phyloP scores from a whole-genome alignment of 2,329 filamentous ascomycete genomes.

The Ambrosiella cleistominuta region DNA sequence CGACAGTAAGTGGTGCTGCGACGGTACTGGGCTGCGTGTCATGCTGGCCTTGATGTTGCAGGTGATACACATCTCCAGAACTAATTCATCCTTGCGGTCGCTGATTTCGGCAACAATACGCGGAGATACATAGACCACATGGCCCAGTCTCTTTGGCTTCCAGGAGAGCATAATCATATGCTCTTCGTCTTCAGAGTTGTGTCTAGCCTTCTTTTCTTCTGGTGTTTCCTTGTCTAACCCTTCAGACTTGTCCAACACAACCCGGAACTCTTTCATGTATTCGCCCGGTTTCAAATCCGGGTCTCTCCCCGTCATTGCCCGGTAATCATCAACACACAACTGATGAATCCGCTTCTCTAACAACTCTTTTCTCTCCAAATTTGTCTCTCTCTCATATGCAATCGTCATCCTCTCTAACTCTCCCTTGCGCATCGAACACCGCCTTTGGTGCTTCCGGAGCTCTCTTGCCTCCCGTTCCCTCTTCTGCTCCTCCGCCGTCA shows the following conservation, averaged over 20 bases:
- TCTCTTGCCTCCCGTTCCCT: not conserved
- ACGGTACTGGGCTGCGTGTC: slow-evolving; percentile 23
- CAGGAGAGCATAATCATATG: slow-evolving; percentile 46
- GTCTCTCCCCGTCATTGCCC: not conserved
- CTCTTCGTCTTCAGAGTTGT: slow-evolving; percentile 32
- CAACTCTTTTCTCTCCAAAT: not conserved
- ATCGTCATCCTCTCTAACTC: not conserved
- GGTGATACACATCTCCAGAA: slow-evolving; percentile 60
- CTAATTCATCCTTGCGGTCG: slow-evolving; percentile 29
- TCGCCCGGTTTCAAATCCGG: not conserved
- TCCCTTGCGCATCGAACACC: not conserved
- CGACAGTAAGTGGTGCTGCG: slow-evolving; percentile 55
- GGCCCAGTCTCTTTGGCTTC: slow-evolving; percentile 51
- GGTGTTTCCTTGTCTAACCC: slow-evolving; percentile 18
- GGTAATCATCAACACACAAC: not conserved
- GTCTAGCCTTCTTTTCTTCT: slow-evolving; percentile 24
- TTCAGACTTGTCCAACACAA: not conserved
- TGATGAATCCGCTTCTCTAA: not conserved
- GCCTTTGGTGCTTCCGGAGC: not conserved
- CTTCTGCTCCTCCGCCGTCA: not conserved
- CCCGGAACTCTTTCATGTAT: not conserved
- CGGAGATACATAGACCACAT: slow-evolving; percentile 59
- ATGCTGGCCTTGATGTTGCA: slow-evolving; percentile 67
- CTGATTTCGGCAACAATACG: slow-evolving; percentile 37
- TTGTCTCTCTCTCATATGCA: not conserved